Evolutionary conservation across 2,329 filamentous ascomycete species (phyloP).

Genomic region (Anisogramma anomala): DNA sequence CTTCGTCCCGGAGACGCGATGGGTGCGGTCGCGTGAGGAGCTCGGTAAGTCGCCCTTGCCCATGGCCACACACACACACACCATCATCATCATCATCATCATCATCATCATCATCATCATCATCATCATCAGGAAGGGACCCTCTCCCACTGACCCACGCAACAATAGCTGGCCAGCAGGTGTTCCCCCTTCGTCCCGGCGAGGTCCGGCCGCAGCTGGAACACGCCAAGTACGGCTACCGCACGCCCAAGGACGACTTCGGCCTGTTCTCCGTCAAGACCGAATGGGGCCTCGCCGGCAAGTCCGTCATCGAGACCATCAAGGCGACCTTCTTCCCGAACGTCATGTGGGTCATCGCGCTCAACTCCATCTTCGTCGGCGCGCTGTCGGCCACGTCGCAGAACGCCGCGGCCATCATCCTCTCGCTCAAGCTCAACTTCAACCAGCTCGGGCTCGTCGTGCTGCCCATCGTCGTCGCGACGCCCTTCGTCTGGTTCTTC

Average conservation of each 20-base stretch:
- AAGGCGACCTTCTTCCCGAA: slow-evolving; percentile 17
- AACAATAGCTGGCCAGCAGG: slow-evolving; percentile 12
- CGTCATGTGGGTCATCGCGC: slow-evolving; percentile 16
- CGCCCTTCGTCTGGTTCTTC: slow-evolving; percentile 15
- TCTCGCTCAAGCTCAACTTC: slow-evolving; percentile 14
- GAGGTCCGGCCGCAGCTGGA: slow-evolving; percentile 16
- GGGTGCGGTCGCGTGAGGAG: slow-evolving; percentile 15
- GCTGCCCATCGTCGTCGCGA: slow-evolving; percentile 12
- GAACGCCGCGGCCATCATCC: slow-evolving; percentile 15
- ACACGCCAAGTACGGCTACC: slow-evolving; percentile 14
- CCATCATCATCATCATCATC: too few relatives aligned
- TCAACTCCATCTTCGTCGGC: slow-evolving; percentile 14
- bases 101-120: too few relatives aligned
- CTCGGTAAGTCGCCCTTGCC: slow-evolving; percentile 13
- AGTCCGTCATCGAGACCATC: slow-evolving; percentile 14
- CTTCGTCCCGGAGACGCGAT: slow-evolving; percentile 18
- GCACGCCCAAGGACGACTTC: slow-evolving; percentile 15
- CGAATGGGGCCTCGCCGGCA: slow-evolving; percentile 14
- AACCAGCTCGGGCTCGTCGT: slow-evolving; percentile 11
- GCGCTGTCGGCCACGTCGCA: slow-evolving; percentile 13
- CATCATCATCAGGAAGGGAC: too few relatives aligned
- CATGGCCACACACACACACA: too few relatives aligned
- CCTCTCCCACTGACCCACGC: neutral
- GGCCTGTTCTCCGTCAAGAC: slow-evolving; percentile 14
- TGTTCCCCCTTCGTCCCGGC: slow-evolving; percentile 14